Evolutionary conservation across 2,329 filamentous ascomycete species (phyloP), one percentile per base, ranked within the genome.

Genomic region (Epichloe gansuensis): DNA sequence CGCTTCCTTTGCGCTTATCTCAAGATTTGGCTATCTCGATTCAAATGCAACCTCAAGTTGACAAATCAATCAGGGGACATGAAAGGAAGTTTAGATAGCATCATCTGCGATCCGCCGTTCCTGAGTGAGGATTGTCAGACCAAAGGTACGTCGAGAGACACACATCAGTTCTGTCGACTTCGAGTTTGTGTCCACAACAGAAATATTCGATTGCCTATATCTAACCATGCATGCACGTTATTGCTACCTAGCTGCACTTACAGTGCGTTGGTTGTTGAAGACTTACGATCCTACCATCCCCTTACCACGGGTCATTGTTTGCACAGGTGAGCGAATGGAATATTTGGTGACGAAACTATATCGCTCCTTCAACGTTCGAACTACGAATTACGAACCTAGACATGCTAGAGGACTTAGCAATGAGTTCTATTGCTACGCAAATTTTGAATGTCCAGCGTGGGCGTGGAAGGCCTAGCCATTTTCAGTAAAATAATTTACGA

Each of bases 51-150:
- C 5, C 8, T 34, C 12, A n/a, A 23, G 31, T 37, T 55, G 46
- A 52, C 38, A 35, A 21, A 13, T 21, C n/a, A 21, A 9, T 5
- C 21, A 77, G 74, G 65, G 12, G 66, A 76, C 37, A 66, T 90
- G 38, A 87, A 85, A 62, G 80, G 78, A 21, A 72, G 68, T 21
- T 78, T 85, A 46, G 83, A 89, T 66, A 76, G 81, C 51, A 76
- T 91, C 55, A 83, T 91, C 52, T 80, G 78, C 59, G 88, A 93
- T 63, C 88, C 88, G 8, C 88, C 88, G 0, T 91, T 91, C 64
- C 72, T 91, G 38, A 88, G 81, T 64, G 78, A 86, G 56, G 86
- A 91, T 62, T 91, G 87, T 64, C 86, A 91, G 65, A 88, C 85
- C 0, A 90, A 89, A 72, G 73, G 83, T 85, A 44, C 60, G 59